Conservation (phyloP, 305 asterid species). For the Fraxinus floribunda region DNA sequence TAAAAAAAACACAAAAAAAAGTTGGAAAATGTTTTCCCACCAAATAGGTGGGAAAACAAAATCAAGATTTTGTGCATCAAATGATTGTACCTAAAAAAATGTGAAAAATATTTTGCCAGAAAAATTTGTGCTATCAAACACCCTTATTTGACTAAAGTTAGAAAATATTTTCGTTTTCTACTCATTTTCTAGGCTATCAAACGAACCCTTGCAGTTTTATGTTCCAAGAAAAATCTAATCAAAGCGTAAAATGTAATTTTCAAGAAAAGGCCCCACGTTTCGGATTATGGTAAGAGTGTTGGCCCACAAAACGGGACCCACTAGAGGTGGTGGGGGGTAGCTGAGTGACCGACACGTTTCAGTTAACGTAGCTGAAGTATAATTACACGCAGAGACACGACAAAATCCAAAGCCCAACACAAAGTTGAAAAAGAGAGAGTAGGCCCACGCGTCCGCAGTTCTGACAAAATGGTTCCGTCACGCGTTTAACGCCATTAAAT, state of each 20-base stretch:
- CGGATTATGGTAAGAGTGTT: neutral
- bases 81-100: no score
- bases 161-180: no score
- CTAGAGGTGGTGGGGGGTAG: neutral
- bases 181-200: no score
- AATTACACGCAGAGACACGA: conserved; percentile 30
- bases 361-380: neutral
- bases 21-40: no score
- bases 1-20: no score
- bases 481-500: conserved; percentile 44
- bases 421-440: neutral
- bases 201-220: neutral
- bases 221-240: neutral
- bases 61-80: no score
- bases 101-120: no score
- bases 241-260: neutral
- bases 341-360: conserved; percentile 42
- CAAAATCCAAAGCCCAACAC: conserved; percentile 40
- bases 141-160: no score
- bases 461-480: conserved; percentile 65
- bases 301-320: neutral
- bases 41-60: no score
- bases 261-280: neutral
- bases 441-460: neutral
- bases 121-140: no score